Conservation (phyloP, 768 basidiomycete species). For the Tricholoma terreum region DNA sequence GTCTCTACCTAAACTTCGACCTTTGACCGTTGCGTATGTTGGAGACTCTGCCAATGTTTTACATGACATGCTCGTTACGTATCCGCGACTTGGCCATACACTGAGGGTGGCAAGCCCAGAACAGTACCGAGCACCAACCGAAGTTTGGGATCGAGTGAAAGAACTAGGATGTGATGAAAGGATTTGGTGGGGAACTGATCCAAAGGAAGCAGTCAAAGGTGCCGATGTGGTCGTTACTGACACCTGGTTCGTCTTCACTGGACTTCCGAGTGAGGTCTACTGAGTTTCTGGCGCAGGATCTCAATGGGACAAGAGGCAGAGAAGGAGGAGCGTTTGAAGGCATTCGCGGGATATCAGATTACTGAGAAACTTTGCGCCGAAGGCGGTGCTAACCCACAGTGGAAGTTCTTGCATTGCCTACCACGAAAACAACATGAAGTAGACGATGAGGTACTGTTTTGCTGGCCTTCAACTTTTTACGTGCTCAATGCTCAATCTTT, state of each 20-base stretch:
- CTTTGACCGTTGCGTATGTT: constrained; percentile 89
- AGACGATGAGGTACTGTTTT: constrained; percentile 76
- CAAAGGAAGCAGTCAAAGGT: constrained; percentile 80
- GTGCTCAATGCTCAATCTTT: neutral
- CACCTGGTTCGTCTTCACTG: constrained; percentile 68
- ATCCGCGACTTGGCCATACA: constrained; percentile 86
- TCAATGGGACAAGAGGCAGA: constrained; percentile 99
- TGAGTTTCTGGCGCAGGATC: constrained; percentile 54
- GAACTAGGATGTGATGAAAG: constrained; percentile 69
- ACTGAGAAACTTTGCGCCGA: constrained; percentile 82
- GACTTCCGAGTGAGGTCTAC: neutral
- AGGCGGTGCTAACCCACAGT: constrained; percentile 80
- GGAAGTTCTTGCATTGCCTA: constrained; percentile 96
- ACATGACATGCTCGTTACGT: constrained; percentile 96
- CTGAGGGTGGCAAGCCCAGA: constrained; percentile 82
- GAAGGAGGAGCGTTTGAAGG: constrained; percentile 78
- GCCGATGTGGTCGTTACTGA: constrained; percentile 98
- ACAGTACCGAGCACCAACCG: constrained; percentile 63
- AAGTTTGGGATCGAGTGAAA: constrained; percentile 81
- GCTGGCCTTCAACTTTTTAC: constrained; percentile 2
- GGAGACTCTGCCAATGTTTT: constrained; percentile 95
- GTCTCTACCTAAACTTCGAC: constrained; percentile 52
- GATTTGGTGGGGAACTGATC: constrained; percentile 75
- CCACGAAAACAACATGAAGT: constrained; percentile 93
- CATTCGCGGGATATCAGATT: constrained; percentile 92